These are phyloP conservation scores for Paramecium bursaria DNA, from an alignment of 73 alveolate genomes.

Conservation along the genomic window DNA sequence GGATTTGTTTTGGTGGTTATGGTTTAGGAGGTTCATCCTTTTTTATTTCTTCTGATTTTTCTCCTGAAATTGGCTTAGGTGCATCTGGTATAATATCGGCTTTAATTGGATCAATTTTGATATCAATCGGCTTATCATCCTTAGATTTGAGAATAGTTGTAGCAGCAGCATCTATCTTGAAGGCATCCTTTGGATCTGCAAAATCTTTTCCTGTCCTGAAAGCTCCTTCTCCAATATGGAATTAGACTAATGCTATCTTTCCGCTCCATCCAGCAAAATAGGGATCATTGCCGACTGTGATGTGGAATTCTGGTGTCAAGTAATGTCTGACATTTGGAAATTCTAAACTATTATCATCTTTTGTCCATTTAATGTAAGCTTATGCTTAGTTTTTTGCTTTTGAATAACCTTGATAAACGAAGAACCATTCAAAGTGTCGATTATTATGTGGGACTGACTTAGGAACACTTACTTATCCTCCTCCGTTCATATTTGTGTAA, in stretches of 20 bases:
- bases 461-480: slow-evolving; percentile 20
- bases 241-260: neutral
- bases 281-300: neutral
- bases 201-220: neutral
- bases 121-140: no score
- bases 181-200: slow-evolving; percentile 1
- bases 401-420: slow-evolving; percentile 45
- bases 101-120: no score
- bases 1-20: no score
- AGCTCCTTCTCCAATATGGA: slow-evolving; percentile 56
- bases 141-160: no score
- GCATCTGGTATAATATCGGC: no score
- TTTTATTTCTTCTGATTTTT: no score
- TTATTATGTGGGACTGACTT: neutral
- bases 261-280: neutral
- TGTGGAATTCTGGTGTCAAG: slow-evolving; percentile 10
- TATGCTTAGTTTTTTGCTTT: slow-evolving; percentile 11
- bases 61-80: no score
- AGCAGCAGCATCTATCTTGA: no score
- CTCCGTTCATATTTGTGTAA: slow-evolving; percentile 31
- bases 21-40: no score
- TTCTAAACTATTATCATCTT: neutral
- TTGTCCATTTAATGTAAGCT: slow-evolving; percentile 40
- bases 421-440: slow-evolving; percentile 1
- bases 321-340: slow-evolving; percentile 41